Conservation (phyloP, 2,329 filamentous ascomycete species). For the Diaporthe velutina region DNA sequence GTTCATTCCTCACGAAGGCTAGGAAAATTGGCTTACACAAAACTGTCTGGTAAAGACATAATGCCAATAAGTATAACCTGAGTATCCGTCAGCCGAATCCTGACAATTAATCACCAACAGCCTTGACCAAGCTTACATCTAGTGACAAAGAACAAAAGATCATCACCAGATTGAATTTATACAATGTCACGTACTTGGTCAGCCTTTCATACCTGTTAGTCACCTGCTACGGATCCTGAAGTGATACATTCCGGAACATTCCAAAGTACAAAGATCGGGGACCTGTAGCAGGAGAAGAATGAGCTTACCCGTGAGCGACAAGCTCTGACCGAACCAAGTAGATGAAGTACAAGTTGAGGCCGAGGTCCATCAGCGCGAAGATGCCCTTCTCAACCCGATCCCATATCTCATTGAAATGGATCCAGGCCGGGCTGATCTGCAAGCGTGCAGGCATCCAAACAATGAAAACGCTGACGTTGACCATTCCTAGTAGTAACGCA, state of each 20-base stretch:
- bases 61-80: conserved; percentile 54
- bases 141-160: conserved; percentile 59
- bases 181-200: conserved; percentile 59
- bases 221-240: too few species aligned
- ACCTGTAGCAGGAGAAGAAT: too few species aligned
- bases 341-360: conserved; percentile 63
- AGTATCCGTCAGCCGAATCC: neutral
- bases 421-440: conserved; percentile 53
- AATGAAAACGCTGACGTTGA: conserved; percentile 63
- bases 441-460: conserved; percentile 65
- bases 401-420: conserved; percentile 61
- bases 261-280: too few species aligned
- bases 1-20: neutral
- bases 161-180: conserved; percentile 60
- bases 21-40: conserved; percentile 49
- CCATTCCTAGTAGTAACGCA: conserved; percentile 54
- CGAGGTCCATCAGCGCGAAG: conserved; percentile 58
- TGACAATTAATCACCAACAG: neutral
- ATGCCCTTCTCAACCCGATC: conserved; percentile 63
- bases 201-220: too few species aligned
- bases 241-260: too few species aligned
- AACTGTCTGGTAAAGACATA: conserved; percentile 60
- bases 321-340: conserved; percentile 56
- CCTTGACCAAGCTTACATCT: conserved; percentile 48
- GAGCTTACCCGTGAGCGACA: conserved; percentile 58